Percentiles rank a stretch among this genome's conserved stretches.
Conservation (phyloP, 2,329 filamentous ascomycete genomes). For the Cladosporium oxysporum region DNA sequence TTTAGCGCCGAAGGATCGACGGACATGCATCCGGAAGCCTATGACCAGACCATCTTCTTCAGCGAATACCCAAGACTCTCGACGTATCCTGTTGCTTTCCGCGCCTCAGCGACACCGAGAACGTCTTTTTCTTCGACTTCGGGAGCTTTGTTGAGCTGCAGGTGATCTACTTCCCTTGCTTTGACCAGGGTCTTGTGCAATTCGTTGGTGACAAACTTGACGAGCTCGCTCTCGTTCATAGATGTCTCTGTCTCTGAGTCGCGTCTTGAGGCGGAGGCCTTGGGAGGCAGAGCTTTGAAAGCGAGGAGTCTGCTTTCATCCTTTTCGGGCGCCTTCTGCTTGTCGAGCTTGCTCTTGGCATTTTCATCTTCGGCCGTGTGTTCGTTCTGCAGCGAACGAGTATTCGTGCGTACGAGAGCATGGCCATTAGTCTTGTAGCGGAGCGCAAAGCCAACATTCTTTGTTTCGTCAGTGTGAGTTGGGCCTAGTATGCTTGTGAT, state of each 20-base stretch:
- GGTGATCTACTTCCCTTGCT: conserved; percentile 32
- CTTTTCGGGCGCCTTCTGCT: conserved; percentile 27
- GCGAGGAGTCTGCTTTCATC: conserved; percentile 47
- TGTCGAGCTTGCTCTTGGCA: conserved; percentile 27
- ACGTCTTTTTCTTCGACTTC: conserved; percentile 66
- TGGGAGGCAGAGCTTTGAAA: conserved; percentile 58
- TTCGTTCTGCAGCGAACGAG: conserved; percentile 67
- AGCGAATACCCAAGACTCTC: conserved; percentile 87
- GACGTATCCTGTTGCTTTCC: conserved; percentile 79
- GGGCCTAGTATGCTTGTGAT: conserved; percentile 84
- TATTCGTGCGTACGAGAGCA: conserved; percentile 79
- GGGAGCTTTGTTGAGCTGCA: conserved; percentile 28
- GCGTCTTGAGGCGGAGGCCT: conserved; percentile 42
- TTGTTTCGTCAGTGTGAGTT: conserved; percentile 72
- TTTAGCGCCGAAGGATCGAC: background rate
- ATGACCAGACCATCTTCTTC: conserved; percentile 90
- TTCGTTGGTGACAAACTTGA: conserved; percentile 70
- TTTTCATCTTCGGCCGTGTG: conserved; percentile 48
- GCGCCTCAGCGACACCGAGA: conserved; percentile 81
- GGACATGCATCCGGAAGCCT: conserved; percentile 22
- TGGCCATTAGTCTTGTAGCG: conserved; percentile 71
- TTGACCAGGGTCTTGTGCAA: conserved; percentile 62
- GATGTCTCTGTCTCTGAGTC: conserved; percentile 1
- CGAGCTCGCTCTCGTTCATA: conserved; percentile 54
- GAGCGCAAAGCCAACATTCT: conserved; percentile 82